Base-by-base conservation (phyloP, 495 filamentous ascomycete species). In the Daldinia concentrica region DNA sequence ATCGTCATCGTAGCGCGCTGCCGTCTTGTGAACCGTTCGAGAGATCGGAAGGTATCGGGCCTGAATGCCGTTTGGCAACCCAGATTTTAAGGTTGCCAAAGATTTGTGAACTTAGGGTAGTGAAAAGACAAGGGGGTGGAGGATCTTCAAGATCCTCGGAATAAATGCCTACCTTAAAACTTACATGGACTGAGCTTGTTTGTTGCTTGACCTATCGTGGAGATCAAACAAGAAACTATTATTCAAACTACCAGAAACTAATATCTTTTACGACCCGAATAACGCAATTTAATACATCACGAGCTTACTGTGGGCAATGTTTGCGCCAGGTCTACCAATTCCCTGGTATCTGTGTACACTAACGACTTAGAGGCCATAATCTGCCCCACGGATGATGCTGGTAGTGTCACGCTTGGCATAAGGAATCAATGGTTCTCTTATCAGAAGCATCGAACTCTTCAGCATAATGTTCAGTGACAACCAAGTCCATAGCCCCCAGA, bases 241-340 rank as follows among this genome's bases (percentile, higher is more conserved):
- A 14, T 62, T 43, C 57, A 37, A 50, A 32, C 24, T 68, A 64
- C 50, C 5, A 48, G 12, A 50, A 57, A 12, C 30, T 15, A 17
- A 37, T 24, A 27, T 48, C 15, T 55, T n/a, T 55, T 64, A 37
- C 54, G 30, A 67, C 43, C 60, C 45, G 37, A 68, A 64, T 39
- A 22, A 19, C 39, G 34, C 61, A 52, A 58, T 57, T 41, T 61
- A 45, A 6, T 14, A 27, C 41, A 56, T 73, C 65, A 69, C 70
- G 65, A 73, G 71, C 71, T 73, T 73, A 73, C 71, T 73, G 62
- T 73, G 66, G 71, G 17, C 57, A 62, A 62, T 73, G 71, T 73
- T 73, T 73, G 71, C 71, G 62, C 66, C 62, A 41, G 37, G 34
- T 54, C 60, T 59, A 66, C 71, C 58, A 56, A 59, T 62, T 69